Base-by-base conservation (phyloP, 1,284 basidiomycete species). In the Malassezia furfur region DNA sequence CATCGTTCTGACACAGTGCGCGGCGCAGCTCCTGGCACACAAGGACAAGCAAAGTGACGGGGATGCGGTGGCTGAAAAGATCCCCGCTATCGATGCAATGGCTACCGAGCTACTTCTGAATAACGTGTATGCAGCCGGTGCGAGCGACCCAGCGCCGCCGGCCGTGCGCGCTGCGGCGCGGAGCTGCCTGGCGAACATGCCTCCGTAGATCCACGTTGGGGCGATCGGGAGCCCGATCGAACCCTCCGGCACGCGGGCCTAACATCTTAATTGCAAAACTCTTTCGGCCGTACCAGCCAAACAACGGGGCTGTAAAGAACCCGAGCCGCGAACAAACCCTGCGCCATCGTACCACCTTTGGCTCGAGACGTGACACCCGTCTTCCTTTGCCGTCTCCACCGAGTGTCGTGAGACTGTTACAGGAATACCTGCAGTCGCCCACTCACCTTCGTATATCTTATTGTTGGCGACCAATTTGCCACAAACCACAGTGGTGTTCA, bases 61-160 rank as follows among this genome's bases (percentile, higher is more conserved):
- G 1, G 46, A 60, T 0, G 41, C 59, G 31, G 54, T 55, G 22
- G 22, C 35, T 2, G 44, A 41, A 30, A 60, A 63, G 31, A 54
- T 68, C n/a, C 48, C 63, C 10, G 46, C 56, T 12, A 60, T 70
- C 40, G 68, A 70, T 46, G 21, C 62, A 15, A 50, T 70, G 12
- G 65, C 61, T 15, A 70, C 66, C 14, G 50, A 48, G 17, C 48
- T 70, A 3, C 52, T 70, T 7, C 54, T 70, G 25, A 56, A 64
- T 40, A 62, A 60, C 40, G 62, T 63, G n/a, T 70, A 70, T 50
- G 60, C 63, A 38, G 57, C 65, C 21, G 44, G 49, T 2, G 46
- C 34, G 5, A 5, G 9, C 14, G 35, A 25, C 0, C 15, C 41
- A 12, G 17, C 49, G 6, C 50, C 55, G 9, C 5, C 39, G 6